These are phyloP conservation scores for Thuja plicata DNA, from an alignment of 83 land plant species.

Conservation along the genomic window DNA sequence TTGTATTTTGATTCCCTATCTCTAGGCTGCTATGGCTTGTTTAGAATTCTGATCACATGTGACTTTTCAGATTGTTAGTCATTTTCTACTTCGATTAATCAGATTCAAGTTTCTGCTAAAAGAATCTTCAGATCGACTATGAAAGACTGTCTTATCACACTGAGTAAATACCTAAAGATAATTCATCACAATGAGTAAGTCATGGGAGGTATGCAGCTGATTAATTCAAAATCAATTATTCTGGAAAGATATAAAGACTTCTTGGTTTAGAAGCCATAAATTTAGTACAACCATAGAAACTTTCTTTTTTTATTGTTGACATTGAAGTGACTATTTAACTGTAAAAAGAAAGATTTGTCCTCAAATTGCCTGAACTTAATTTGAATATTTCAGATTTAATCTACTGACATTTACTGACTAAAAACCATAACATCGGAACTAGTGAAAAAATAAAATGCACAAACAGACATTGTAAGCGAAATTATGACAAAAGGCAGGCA, in stretches of 20 bases:
- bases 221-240: neutral
- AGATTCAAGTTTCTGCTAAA: neutral
- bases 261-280: neutral
- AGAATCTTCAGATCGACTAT: neutral
- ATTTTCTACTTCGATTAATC: neutral
- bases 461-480: neutral
- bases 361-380: neutral
- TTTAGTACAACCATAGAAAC: neutral
- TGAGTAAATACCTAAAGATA: no score
- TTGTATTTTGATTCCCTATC: neutral
- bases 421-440: neutral
- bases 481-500: neutral
- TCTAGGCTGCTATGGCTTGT: neutral
- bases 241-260: neutral
- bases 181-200: neutral
- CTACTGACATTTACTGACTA: slow-evolving; percentile 2
- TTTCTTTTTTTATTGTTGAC: neutral
- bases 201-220: neutral
- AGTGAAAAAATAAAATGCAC: neutral
- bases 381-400: neutral
- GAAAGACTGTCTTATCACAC: neutral
- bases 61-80: neutral
- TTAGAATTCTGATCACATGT: neutral
- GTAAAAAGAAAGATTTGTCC: neutral
- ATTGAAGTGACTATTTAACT: neutral